Percentiles rank a stretch among this genome's conserved stretches.
Conservation (phyloP, 2,329 filamentous ascomycete genomes). For the Neospermospora avenae region DNA sequence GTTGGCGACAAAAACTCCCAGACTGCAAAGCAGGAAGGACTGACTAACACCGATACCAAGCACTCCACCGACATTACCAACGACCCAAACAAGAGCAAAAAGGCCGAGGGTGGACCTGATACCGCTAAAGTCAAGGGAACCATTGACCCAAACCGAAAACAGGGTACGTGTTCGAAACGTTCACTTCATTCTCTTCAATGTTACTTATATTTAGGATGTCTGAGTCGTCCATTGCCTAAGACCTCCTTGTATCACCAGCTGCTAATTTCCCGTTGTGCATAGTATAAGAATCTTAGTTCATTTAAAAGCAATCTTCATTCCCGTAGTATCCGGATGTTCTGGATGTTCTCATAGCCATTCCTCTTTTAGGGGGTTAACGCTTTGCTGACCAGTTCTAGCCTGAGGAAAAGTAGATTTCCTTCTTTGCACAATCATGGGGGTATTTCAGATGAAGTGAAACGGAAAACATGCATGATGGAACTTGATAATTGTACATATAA, state of each 20-base stretch:
- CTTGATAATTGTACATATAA: slow-evolving; percentile 21
- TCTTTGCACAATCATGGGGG: slow-evolving; percentile 1
- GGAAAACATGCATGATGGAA: not conserved
- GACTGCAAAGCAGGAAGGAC: slow-evolving; percentile 50
- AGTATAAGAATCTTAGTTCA: slow-evolving; percentile 26
- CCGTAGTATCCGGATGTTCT: not conserved
- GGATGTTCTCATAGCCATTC: slow-evolving; percentile 10
- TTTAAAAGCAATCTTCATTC: not conserved
- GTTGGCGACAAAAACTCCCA: slow-evolving; percentile 39
- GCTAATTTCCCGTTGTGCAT: no score
- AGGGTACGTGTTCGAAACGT: slow-evolving; percentile 1
- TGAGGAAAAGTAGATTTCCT: slow-evolving; percentile 13
- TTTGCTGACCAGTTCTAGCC: slow-evolving; percentile 22
- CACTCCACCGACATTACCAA: slow-evolving; percentile 45
- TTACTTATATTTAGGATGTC: no score
- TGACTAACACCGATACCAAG: slow-evolving; percentile 49
- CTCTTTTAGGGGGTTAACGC: slow-evolving; percentile 18
- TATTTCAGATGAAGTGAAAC: not conserved
- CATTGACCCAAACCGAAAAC: slow-evolving; percentile 36
- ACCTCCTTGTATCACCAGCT: no score
- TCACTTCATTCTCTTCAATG: no score
- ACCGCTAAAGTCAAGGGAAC: slow-evolving; percentile 52
- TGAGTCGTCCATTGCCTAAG: no score
- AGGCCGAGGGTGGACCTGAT: slow-evolving; percentile 54
- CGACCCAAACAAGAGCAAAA: slow-evolving; percentile 48